Percentiles rank a stretch among this genome's conserved stretches.
These are phyloP conservation scores for Chaetomium strumarium DNA, from an alignment of 2,329 filamentous ascomycete species.

Conservation along the genomic window DNA sequence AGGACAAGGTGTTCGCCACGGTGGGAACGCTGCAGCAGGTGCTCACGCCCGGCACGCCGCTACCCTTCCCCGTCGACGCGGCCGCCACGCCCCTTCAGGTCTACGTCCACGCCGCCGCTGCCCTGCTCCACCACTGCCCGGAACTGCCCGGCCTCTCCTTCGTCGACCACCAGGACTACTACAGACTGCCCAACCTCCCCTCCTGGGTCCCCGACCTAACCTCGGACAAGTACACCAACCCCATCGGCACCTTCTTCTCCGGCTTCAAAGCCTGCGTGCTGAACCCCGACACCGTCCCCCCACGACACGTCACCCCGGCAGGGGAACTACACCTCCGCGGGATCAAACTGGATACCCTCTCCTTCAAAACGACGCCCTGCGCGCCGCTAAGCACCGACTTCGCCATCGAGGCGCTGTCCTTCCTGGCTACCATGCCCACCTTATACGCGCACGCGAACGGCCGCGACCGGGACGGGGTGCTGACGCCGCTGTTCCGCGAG, in stretches of 20 bases:
- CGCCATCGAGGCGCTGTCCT: neutral
- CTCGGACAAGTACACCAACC: neutral
- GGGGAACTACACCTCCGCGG: constrained; percentile 5
- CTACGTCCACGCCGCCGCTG: constrained; percentile 3
- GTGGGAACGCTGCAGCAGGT: constrained; percentile 6
- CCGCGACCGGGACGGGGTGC: neutral
- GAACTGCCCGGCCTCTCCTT: constrained; percentile 8
- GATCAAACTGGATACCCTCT: constrained; percentile 2
- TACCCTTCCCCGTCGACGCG: constrained; percentile 8
- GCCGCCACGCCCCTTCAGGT: constrained; percentile 2
- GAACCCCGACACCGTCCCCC: neutral
- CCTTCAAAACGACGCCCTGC: neutral
- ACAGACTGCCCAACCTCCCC: constrained; percentile 1
- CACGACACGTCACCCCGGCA: neutral
- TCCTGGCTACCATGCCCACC: constrained; percentile 4
- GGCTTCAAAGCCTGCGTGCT: neutral
- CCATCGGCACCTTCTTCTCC: constrained; percentile 1
- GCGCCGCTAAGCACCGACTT: neutral
- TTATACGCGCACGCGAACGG: neutral
- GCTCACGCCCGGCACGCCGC: neutral
- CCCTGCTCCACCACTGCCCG: constrained; percentile 6
- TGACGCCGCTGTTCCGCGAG: neutral
- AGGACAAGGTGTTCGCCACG: constrained; percentile 14
- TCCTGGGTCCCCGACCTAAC: constrained; percentile 14
- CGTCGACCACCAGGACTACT: constrained; percentile 3